phyloP scores from a whole-genome alignment of 257 asterid genomes.

The Haberlea rhodopensis region DNA sequence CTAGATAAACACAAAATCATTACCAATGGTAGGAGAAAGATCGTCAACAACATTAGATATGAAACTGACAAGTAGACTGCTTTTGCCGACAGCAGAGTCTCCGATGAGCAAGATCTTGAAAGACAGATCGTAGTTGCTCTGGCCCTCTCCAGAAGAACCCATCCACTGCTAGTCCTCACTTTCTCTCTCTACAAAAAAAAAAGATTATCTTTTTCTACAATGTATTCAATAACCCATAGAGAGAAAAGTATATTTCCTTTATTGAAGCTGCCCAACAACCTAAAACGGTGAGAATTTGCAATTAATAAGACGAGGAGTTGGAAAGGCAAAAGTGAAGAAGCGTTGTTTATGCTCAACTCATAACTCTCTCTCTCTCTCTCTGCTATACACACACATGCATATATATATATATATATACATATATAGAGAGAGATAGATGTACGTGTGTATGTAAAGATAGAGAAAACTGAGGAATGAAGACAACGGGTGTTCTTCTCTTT shows the following conservation, averaged over 20 bases:
- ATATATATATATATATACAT: too few relatives aligned
- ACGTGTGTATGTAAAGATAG: slow-evolving; percentile 33
- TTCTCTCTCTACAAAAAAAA: slow-evolving; percentile 18
- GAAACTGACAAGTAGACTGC: too few relatives aligned
- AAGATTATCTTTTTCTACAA: too few relatives aligned
- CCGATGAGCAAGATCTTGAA: too few relatives aligned
- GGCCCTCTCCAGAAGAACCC: slow-evolving; percentile 60
- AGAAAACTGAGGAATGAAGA: slow-evolving; percentile 27
- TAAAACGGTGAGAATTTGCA: too few relatives aligned
- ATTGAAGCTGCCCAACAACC: too few relatives aligned
- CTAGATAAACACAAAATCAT: background rate
- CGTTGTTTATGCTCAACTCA: slow-evolving; percentile 31
- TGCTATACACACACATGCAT: background rate
- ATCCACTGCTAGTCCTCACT: slow-evolving; percentile 32
- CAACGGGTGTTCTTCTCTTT: slow-evolving; percentile 41
- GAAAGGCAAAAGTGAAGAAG: slow-evolving; percentile 27
- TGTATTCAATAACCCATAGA: background rate
- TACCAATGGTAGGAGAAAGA: too few relatives aligned
- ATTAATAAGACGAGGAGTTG: too few relatives aligned
- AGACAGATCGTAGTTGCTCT: slow-evolving; percentile 74
- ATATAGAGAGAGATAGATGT: too few relatives aligned
- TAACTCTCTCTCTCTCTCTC: slow-evolving; percentile 25
- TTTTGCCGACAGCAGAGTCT: too few relatives aligned
- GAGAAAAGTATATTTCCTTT: slow-evolving; percentile 7
- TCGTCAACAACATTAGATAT: too few relatives aligned